Conservation (phyloP, 768 basidiomycete species). For the Rhodotorula graminis region DNA sequence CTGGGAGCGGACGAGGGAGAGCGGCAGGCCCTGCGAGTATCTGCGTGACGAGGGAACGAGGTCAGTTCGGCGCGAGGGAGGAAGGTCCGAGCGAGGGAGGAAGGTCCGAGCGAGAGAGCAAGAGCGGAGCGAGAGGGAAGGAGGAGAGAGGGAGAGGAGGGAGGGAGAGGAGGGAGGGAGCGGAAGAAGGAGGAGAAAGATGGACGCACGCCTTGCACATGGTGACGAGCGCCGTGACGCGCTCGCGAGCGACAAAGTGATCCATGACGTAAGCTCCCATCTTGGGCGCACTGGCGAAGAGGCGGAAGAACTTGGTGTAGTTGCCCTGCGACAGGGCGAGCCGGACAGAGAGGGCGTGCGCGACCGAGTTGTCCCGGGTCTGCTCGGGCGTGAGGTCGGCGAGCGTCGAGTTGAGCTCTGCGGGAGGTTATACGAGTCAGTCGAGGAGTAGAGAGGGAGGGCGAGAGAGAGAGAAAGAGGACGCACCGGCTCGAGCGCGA, state of each 20-base stretch:
- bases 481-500: conserved; percentile 82
- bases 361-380: conserved; percentile 71
- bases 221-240: conserved; percentile 75
- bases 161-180: background rate
- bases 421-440: background rate
- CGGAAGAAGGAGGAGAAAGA: no score
- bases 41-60: conserved; percentile 51
- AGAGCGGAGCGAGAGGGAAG: no score
- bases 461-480: background rate
- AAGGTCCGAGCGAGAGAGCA: no score
- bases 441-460: background rate
- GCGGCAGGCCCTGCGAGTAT: conserved; percentile 65
- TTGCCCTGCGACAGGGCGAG: conserved; percentile 85
- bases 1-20: conserved; percentile 70
- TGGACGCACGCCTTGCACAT: conserved; percentile 90
- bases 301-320: conserved; percentile 83
- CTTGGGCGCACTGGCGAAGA: conserved; percentile 75
- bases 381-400: conserved; percentile 93
- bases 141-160: no score
- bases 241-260: conserved; percentile 89
- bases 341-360: conserved; percentile 84
- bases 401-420: conserved; percentile 94
- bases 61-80: no score
- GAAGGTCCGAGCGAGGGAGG: no score
- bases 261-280: conserved; percentile 99